Evolutionary conservation across 2,329 filamentous ascomycete species (phyloP).

Genomic region (Fusarium aywerte): DNA sequence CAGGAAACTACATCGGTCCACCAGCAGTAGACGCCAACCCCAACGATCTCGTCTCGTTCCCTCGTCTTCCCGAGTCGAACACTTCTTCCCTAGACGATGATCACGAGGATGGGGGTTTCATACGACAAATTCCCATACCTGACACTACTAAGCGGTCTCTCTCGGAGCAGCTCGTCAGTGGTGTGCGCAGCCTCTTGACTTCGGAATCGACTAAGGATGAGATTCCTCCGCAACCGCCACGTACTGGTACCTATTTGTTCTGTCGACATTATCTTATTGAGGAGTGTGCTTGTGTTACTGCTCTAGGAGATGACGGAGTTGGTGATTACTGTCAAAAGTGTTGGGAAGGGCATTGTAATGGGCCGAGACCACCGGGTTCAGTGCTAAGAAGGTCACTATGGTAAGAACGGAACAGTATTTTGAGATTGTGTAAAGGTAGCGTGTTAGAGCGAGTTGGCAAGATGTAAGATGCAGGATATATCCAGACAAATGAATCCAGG

Average conservation of each 20-base stretch:
- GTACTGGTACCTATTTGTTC: conserved; percentile 32
- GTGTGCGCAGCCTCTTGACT: conserved; percentile 24
- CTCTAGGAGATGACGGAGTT: conserved; percentile 10
- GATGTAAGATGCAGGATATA: background rate
- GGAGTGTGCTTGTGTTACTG: conserved; percentile 31
- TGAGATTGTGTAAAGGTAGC: background rate
- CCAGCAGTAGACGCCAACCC: conserved; percentile 2
- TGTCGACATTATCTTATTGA: conserved; percentile 37
- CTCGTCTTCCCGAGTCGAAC: conserved; percentile 23
- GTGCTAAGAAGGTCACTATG: conserved; percentile 21
- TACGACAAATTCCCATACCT: background rate
- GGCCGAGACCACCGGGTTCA: conserved; percentile 29
- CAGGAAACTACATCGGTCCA: conserved; percentile 29
- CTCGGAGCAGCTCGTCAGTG: conserved; percentile 22
- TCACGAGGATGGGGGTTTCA: background rate
- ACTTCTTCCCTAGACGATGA: conserved; percentile 7
- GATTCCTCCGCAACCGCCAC: conserved; percentile 27
- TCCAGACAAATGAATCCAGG: background rate
- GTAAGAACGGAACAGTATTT: conserved; percentile 12
- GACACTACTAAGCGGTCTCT: conserved; percentile 7
- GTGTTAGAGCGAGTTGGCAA: background rate
- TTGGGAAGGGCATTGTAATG: conserved; percentile 39
- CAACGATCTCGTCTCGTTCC: conserved; percentile 24
- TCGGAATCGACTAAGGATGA: conserved; percentile 11
- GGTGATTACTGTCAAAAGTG: conserved; percentile 43